These are phyloP conservation scores for Solanum chiquidenum DNA, from an alignment of 257 asterid species.

Conservation along the genomic window DNA sequence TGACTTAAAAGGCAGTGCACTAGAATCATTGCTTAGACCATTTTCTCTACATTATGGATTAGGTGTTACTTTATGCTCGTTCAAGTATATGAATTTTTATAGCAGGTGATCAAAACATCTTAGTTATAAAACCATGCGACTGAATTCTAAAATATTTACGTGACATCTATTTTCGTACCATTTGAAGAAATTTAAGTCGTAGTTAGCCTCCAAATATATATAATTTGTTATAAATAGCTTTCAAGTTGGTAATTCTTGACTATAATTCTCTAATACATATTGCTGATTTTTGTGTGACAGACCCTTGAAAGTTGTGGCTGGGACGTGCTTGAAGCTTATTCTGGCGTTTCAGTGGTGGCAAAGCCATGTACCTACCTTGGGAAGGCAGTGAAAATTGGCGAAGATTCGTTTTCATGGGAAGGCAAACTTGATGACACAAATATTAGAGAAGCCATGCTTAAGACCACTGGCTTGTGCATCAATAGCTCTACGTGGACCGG, in stretches of 20 bases:
- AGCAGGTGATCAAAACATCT: neutral
- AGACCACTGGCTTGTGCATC: conserved; percentile 77
- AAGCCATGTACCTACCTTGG: conserved; percentile 74
- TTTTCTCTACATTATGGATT: neutral
- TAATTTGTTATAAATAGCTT: neutral
- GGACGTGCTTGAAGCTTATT: conserved; percentile 78
- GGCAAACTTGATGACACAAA: conserved; percentile 64
- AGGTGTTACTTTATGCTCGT: neutral
- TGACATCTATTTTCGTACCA: neutral
- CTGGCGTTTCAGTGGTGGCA: conserved; percentile 71
- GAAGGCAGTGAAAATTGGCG: conserved; percentile 36
- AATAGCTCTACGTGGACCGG: conserved; percentile 90
- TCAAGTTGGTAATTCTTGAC: neutral
- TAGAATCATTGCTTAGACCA: neutral
- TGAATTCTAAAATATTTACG: neutral
- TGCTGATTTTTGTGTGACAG: conserved; percentile 25
- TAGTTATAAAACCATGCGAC: neutral
- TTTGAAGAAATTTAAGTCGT: neutral
- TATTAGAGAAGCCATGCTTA: conserved; percentile 71
- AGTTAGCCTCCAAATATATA: neutral
- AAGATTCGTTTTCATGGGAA: conserved; percentile 18
- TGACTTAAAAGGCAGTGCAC: neutral
- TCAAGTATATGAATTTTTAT: neutral
- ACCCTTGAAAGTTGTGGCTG: conserved; percentile 69
- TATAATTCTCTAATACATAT: neutral